Evolutionary conservation across 1,139 yeast species (phyloP).

Genomic region (Pichia sp.): DNA sequence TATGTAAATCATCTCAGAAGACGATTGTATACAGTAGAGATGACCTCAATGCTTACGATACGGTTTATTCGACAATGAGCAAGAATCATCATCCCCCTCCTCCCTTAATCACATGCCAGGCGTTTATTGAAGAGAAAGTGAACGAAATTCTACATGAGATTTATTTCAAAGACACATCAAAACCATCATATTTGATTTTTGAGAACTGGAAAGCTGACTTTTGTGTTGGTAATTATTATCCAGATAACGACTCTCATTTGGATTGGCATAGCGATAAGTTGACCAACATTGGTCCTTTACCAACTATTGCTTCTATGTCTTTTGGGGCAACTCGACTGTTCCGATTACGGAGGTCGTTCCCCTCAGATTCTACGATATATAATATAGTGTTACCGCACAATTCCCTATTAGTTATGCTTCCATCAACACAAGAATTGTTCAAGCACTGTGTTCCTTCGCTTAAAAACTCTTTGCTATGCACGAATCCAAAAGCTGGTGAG

Average conservation of each 20-base stretch:
- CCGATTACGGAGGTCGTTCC: constrained; percentile 38
- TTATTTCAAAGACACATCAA: constrained; percentile 28
- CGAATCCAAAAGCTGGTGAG: constrained; percentile 43
- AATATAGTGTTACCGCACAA: constrained; percentile 60
- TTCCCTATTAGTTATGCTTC: constrained; percentile 60
- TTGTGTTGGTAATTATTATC: constrained; percentile 52
- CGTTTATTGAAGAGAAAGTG: constrained; percentile 14
- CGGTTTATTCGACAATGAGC: constrained; percentile 4
- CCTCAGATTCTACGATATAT: constrained; percentile 29
- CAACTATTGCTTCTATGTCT: constrained; percentile 56
- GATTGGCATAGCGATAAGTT: constrained; percentile 73
- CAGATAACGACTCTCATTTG: constrained; percentile 40
- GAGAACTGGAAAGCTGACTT: constrained; percentile 45
- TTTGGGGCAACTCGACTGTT: constrained; percentile 65
- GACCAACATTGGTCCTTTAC: constrained; percentile 63
- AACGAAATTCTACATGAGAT: constrained; percentile 20
- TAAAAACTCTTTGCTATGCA: constrained; percentile 25
- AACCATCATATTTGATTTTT: constrained; percentile 19
- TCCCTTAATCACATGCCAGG: constrained; percentile 30
- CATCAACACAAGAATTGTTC: constrained; percentile 68
- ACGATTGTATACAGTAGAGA: constrained; percentile 35
- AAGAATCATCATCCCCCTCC: constrained; percentile 10
- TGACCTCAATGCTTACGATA: constrained; percentile 4
- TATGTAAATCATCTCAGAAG: constrained; percentile 48
- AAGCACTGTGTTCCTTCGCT: constrained; percentile 49